A percentile compares a stretch with the other conserved stretches of the same genome.
Evolutionary conservation across 2,329 filamentous ascomycete genomes (phyloP).

Genomic region (Lanzia echinophila): DNA sequence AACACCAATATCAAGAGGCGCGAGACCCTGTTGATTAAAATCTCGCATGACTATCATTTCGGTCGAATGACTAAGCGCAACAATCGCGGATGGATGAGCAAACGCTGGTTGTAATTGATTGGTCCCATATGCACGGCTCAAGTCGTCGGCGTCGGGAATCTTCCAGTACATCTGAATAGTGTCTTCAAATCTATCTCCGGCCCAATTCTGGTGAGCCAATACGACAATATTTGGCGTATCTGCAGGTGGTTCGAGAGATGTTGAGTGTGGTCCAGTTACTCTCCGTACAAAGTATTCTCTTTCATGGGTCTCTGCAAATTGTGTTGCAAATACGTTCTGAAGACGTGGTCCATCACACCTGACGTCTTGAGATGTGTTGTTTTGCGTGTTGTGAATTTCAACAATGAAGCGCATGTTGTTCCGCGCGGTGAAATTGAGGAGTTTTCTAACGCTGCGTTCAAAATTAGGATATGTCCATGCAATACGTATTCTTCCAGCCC

Average conservation of each 20-base stretch:
- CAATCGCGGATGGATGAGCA: background rate
- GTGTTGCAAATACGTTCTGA: background rate
- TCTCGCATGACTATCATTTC: background rate
- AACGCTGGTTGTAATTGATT: slow-evolving; percentile 19
- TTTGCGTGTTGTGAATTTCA: no score
- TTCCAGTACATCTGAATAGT: slow-evolving; percentile 18
- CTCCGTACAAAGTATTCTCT: background rate
- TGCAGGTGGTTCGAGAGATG: background rate
- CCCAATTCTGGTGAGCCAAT: background rate
- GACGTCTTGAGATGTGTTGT: no score
- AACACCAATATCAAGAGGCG: slow-evolving; percentile 9
- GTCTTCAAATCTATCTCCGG: no score
- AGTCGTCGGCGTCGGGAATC: slow-evolving; percentile 9
- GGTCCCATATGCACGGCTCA: slow-evolving; percentile 8
- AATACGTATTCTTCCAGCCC: no score
- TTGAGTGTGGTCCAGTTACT: background rate
- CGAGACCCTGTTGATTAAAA: background rate
- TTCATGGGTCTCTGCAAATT: background rate
- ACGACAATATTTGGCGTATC: background rate
- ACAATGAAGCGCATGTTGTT: no score
- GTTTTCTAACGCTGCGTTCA: no score
- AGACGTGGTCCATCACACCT: background rate
- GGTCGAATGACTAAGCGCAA: background rate
- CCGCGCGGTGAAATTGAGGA: no score
- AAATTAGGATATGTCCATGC: no score